phyloP scores from a whole-genome alignment of 441 rosid genomes.

The Geranium incanum region DNA sequence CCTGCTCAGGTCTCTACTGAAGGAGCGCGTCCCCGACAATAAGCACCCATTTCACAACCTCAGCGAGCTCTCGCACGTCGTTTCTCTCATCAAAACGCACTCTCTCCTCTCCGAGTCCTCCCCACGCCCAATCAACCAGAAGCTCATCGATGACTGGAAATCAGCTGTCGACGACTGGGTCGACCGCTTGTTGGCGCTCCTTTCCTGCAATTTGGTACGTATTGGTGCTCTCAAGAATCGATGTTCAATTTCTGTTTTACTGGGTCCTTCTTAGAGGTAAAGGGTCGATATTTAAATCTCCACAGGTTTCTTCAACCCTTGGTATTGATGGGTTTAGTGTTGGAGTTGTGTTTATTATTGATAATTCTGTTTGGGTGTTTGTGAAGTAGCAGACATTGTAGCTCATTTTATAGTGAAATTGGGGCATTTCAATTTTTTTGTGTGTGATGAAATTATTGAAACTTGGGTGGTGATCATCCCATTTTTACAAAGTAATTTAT shows the following conservation, averaged over 20 bases:
- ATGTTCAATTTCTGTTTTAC: background rate
- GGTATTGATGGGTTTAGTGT: background rate
- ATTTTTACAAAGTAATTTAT: background rate
- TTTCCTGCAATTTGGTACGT: constrained; percentile 47
- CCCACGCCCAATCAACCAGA: constrained; percentile 27
- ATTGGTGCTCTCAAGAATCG: background rate
- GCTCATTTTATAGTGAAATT: background rate
- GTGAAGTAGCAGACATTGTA: background rate
- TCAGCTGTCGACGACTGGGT: constrained; percentile 71
- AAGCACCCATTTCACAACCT: constrained; percentile 35
- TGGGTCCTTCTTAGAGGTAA: background rate
- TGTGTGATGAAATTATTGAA: background rate
- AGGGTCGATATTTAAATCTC: background rate
- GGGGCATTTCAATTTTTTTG: background rate
- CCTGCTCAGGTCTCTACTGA: constrained; percentile 39
- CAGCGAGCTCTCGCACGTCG: constrained; percentile 36
- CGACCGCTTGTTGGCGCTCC: constrained; percentile 34
- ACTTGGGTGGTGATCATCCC: background rate
- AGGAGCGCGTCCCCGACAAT: constrained; percentile 53
- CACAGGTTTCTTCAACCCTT: background rate
- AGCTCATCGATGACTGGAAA: constrained; percentile 38
- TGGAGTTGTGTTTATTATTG: background rate
- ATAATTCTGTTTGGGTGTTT: background rate
- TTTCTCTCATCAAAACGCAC: constrained; percentile 39
- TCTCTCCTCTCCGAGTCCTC: constrained; percentile 45